Conservation (phyloP, 2,329 filamentous ascomycete genomes). For the Aspergillaceae sp. region DNA sequence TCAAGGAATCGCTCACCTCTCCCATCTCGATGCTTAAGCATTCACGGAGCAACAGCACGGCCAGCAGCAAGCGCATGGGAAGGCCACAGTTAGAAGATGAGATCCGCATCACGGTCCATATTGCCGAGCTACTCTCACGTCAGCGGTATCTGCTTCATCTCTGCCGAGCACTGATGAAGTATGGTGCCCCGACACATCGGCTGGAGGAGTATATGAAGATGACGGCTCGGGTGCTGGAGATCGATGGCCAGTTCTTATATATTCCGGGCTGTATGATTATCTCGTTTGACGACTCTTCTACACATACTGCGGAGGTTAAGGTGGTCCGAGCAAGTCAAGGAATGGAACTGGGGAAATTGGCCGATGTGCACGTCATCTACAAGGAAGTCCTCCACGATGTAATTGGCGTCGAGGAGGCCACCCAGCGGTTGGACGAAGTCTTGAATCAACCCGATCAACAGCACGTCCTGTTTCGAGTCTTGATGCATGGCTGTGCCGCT, state of each 20-base stretch:
- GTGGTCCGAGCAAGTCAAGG: constrained; percentile 37
- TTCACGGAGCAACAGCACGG: constrained; percentile 27
- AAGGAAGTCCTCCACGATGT: constrained; percentile 44
- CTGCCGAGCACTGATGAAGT: constrained; percentile 81
- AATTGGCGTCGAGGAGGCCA: constrained; percentile 41
- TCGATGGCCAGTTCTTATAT: constrained; percentile 85
- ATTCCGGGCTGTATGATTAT: constrained; percentile 93
- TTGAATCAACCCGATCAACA: constrained; percentile 51
- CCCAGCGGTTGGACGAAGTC: constrained; percentile 44
- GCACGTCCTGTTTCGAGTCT: constrained; percentile 47
- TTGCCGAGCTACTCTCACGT: constrained; percentile 63
- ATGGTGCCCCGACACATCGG: constrained; percentile 84
- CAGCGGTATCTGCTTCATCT: constrained; percentile 80
- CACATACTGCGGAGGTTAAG: constrained; percentile 42
- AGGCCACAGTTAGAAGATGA: constrained; percentile 39
- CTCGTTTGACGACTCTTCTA: constrained; percentile 59
- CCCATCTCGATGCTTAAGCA: constrained; percentile 26
- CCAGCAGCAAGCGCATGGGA: constrained; percentile 20
- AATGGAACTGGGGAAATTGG: constrained; percentile 39
- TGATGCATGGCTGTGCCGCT: constrained; percentile 68
- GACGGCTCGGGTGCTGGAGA: constrained; percentile 78
- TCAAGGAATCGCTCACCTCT: constrained; percentile 21
- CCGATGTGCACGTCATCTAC: constrained; percentile 41
- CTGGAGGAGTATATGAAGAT: constrained; percentile 87
- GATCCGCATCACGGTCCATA: constrained; percentile 53